Evolutionary conservation across 495 filamentous ascomycete genomes (phyloP), one percentile per base, ranked within the genome.

Genomic region (Neurospora sp.): DNA sequence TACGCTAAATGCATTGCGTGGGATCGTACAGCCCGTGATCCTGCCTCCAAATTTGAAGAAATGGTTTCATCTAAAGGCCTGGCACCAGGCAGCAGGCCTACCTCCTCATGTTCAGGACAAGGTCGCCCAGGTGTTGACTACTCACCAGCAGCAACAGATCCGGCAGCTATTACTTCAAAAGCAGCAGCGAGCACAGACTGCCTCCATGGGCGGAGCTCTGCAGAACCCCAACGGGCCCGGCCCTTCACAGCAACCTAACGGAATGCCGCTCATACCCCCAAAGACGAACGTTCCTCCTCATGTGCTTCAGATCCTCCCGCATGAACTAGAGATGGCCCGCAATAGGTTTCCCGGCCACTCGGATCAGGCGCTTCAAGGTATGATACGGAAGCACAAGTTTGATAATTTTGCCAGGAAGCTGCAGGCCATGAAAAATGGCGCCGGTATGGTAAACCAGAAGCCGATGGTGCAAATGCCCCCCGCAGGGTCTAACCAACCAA

Each of bases 1-100:
- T 5, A 46, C 85, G 3, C 11, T 85, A 0, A 68, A 72, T 1
- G 73, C 80, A 11, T 35, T 83, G 9, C 71, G 69, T 10, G 4
- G n/a, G 16, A 3, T 16, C 31, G 35, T 27, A 42, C 38, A 69
- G 37, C 22, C 53, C 53, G 40, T 18, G n/a, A 70, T 5, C 7
- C 31, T 90, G 0, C 90, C 92, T 3, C 86, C 85, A 18, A 80
- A 90, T 3, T 80, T 91, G 20, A 91, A 88, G 77, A 90, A 89
- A 71, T 96, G 93, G 93, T 86, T 85, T 38, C 88, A 91, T 69
- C 82, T 96, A 0, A 94, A 93, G 78, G 81, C 88, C 48, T 92
- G 87, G 84, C 27, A 61, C 81, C 88, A 2, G 69, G 74, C 1
- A 77, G 83, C 66, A 90, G 89, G 75, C 83, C 84, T 40, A 77